Evolutionary conservation across 2,329 filamentous ascomycete genomes (phyloP), one percentile per base, ranked within the genome.

Genomic region (Fusarium armeniacum): DNA sequence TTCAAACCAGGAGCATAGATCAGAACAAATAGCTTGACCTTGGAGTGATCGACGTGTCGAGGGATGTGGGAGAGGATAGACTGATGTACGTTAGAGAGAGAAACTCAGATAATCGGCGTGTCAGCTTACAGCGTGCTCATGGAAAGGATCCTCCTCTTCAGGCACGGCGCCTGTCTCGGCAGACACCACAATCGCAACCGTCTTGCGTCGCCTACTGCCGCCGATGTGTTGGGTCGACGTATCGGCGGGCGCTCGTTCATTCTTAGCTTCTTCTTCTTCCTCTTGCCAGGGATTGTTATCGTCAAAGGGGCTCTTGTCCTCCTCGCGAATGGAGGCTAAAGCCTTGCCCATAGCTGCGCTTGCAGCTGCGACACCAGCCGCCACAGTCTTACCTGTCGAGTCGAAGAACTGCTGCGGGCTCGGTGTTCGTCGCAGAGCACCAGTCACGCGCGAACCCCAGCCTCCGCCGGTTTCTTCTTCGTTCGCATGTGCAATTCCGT

Each of bases 251-350:
- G 76, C 71, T 56, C 82, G 83, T 57, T 85, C 82, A 72, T 83
- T 83, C 76, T 91, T 89, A 50, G 91, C 86, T 73, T 93, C 91
- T 24, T 91, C 93, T 81, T 91, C 93, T 81, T 98, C 94, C 79
- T 98, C 94, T 16, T 91, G 94, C 95, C 95, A 98, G 54, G 93
- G 90, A 77, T 93, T 92, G 80, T 96, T 93, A 78, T 98, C 95
- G 69, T 89, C 90, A 78, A 91, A 96, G 53, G 91, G 91, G 76
- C 89, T 90, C 69, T 76, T 75, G 76, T 94, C 92, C 76, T 97
- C 94, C 78, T 97, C 93, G 58, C 92, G 87, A 70, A 97, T 96
- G 18, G 92, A 90, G 56, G 91, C 91, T 71, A 98, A 83, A 28
- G 93, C 94, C 66, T 91, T 93, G 43, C 93, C 93, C 65, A 97